Percentiles rank a stretch among this genome's conserved stretches.
Conservation (phyloP, 768 basidiomycete genomes). For the Tulasnella calospora region DNA sequence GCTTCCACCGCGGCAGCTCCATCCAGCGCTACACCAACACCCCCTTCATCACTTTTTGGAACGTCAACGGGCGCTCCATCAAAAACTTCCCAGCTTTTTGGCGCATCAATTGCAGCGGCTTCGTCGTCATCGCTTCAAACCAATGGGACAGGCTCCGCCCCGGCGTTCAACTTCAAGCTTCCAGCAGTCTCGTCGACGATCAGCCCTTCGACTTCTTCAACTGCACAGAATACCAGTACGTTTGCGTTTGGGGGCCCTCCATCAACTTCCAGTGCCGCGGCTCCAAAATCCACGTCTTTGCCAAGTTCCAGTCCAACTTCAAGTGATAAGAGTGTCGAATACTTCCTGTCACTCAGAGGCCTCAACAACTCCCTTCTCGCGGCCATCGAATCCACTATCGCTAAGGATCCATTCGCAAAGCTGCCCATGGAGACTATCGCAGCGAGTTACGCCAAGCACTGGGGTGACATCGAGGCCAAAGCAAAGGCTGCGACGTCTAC, state of each 20-base stretch:
- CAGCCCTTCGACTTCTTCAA: background rate
- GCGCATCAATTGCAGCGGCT: slow-evolving; percentile 18
- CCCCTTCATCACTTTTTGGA: slow-evolving; percentile 1
- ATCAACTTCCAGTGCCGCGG: background rate
- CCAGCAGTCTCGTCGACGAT: background rate
- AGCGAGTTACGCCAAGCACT: slow-evolving; percentile 21
- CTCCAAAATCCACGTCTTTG: background rate
- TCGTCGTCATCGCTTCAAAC: background rate
- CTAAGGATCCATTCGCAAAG: slow-evolving; percentile 26
- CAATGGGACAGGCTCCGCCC: background rate
- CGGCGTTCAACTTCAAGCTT: background rate
- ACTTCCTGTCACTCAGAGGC: slow-evolving; percentile 25
- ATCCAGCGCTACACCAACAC: background rate
- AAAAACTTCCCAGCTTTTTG: slow-evolving; percentile 24
- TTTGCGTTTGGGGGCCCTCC: background rate
- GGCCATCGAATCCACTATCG: slow-evolving; percentile 17
- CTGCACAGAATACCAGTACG: background rate
- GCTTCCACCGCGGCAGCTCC: background rate
- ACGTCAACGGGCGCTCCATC: slow-evolving; percentile 1
- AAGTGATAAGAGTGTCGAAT: slow-evolving; percentile 17
- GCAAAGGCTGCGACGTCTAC: background rate
- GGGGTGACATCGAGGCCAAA: slow-evolving; percentile 20
- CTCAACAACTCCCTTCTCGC: slow-evolving; percentile 27
- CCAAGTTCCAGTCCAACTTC: background rate
- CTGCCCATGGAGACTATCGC: slow-evolving; percentile 15